Percentiles rank a stretch among this genome's conserved stretches.
Evolutionary conservation across 2,329 filamentous ascomycete species (phyloP).

Genomic region (Monilinia vaccinii-corymbosi): DNA sequence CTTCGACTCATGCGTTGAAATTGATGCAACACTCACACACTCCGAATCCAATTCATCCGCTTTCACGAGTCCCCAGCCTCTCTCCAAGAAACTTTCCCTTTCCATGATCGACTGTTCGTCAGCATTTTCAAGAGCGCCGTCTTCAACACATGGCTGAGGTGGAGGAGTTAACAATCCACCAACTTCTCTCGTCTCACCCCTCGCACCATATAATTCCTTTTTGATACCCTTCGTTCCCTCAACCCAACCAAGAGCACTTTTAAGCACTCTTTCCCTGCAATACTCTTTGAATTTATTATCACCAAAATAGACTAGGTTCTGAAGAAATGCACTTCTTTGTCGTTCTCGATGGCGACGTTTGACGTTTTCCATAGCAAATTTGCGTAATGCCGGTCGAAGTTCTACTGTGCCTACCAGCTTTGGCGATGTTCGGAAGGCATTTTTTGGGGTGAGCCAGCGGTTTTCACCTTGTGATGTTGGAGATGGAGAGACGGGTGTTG

Average conservation of each 20-base stretch:
- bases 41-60: conserved; percentile 3
- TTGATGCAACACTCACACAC: conserved; percentile 2
- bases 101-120: conserved; percentile 4
- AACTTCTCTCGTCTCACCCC: conserved; percentile 3
- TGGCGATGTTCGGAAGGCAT: background rate
- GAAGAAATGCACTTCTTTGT: conserved; percentile 20
- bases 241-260: conserved; percentile 21
- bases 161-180: background rate
- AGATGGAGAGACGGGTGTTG: background rate
- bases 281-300: conserved; percentile 21
- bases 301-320: conserved; percentile 24
- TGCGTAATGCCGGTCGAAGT: conserved; percentile 11
- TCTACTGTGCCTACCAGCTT: background rate
- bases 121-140: background rate
- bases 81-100: conserved; percentile 6
- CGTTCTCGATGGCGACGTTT: conserved; percentile 20
- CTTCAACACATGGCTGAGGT: background rate
- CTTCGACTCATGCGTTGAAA: background rate
- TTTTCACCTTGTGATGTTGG: background rate
- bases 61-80: conserved; percentile 2
- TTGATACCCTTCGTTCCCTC: conserved; percentile 8
- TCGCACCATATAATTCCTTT: conserved; percentile 7
- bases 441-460: background rate
- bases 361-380: conserved; percentile 20
- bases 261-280: conserved; percentile 18